These are phyloP conservation scores for Thalassiosira profunda DNA, from an alignment of 108 stramenopile genomes.

Conservation along the genomic window DNA sequence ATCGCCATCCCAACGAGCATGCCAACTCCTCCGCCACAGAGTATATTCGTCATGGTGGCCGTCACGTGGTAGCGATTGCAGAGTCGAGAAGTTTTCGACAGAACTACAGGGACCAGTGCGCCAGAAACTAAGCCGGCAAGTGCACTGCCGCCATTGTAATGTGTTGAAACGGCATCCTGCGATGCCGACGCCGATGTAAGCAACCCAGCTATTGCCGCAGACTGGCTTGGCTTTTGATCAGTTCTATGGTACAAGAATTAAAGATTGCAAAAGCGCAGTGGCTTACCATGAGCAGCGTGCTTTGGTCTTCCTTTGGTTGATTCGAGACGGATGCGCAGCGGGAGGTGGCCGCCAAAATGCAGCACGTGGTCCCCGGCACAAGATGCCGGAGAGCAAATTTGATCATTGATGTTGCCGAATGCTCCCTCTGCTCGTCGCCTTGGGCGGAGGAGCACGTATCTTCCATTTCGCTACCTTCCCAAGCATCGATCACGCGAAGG, in stretches of 20 bases:
- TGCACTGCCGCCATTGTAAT: constrained; percentile 20
- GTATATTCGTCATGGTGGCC: constrained; percentile 75
- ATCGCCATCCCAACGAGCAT: constrained; percentile 47
- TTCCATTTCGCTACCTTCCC: constrained; percentile 1
- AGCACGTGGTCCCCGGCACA: constrained; percentile 22
- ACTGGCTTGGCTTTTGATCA: no score
- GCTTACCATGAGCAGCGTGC: constrained; percentile 14
- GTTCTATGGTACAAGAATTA: no score
- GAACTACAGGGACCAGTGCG: constrained; percentile 24
- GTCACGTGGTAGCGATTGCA: constrained; percentile 53
- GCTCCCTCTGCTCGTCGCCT: no score
- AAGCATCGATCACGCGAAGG: constrained; percentile 15
- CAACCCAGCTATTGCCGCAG: constrained; percentile 21
- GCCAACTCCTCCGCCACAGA: constrained; percentile 60
- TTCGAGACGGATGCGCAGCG: not conserved
- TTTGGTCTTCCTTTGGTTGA: constrained; percentile 8
- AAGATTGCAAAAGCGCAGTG: not conserved
- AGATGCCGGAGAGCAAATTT: constrained; percentile 13
- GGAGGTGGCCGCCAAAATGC: constrained; percentile 18
- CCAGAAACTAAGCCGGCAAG: constrained; percentile 66
- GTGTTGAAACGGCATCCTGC: not conserved
- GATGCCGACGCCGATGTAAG: constrained; percentile 58
- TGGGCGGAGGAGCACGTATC: not conserved
- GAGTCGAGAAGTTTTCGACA: constrained; percentile 22
- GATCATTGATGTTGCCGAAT: not conserved